These are phyloP conservation scores for Lentinula boryana DNA, from an alignment of 768 basidiomycete species.

Conservation along the genomic window DNA sequence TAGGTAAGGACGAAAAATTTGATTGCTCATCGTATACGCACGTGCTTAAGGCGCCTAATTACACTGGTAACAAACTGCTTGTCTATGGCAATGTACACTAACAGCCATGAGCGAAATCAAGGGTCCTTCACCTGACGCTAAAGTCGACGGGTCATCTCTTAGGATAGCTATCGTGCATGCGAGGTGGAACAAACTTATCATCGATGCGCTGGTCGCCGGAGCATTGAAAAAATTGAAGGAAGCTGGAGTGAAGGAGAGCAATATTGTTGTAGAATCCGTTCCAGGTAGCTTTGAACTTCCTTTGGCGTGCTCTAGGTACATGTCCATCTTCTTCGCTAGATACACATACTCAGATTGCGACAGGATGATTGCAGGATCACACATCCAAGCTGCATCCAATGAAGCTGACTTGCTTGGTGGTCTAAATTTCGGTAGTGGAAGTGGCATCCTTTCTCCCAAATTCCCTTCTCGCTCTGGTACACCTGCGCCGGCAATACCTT, in stretches of 20 bases:
- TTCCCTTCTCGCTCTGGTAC: conserved; percentile 45
- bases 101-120: conserved; percentile 54
- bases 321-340: conserved; percentile 6
- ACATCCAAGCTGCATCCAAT: conserved; percentile 69
- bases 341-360: conserved; percentile 7
- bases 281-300: conserved; percentile 97
- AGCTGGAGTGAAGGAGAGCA: conserved; percentile 80
- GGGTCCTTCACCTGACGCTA: conserved; percentile 55
- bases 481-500: conserved; percentile 34
- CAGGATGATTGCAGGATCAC: conserved; percentile 87
- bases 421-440: conserved; percentile 35
- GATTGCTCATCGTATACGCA: not conserved
- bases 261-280: conserved; percentile 88
- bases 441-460: conserved; percentile 18
- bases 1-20: not conserved
- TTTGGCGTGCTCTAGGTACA: conserved; percentile 78
- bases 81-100: not conserved
- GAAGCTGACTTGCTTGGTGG: conserved; percentile 79
- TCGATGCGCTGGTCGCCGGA: conserved; percentile 80
- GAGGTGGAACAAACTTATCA: conserved; percentile 88
- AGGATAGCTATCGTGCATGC: conserved; percentile 93
- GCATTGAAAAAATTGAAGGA: conserved; percentile 75
- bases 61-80: too few relatives aligned
- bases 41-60: not conserved
- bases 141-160: conserved; percentile 74